phyloP scores from a whole-genome alignment of 2,329 filamentous ascomycete species.

The Cytospora piceicola region DNA sequence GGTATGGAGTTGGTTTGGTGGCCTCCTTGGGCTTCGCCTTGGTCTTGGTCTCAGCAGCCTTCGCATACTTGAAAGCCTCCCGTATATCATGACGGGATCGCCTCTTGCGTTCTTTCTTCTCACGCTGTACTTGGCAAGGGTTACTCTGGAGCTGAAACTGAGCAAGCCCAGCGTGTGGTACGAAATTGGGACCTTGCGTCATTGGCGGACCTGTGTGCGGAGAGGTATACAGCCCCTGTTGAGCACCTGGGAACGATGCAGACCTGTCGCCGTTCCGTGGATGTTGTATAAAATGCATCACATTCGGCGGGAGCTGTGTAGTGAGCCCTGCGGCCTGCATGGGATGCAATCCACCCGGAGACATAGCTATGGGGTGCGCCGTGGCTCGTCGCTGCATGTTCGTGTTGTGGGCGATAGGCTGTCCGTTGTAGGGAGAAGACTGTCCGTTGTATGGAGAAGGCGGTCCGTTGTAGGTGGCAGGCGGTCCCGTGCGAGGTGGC shows the following conservation, averaged over 20 bases:
- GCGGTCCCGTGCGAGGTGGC: conserved; percentile 8
- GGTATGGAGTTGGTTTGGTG: neutral
- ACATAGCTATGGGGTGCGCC: neutral
- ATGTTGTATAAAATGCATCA: conserved; percentile 20
- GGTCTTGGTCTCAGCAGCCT: neutral
- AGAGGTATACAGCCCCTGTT: neutral
- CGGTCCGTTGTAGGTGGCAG: conserved; percentile 3
- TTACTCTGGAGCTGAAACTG: conserved; percentile 11
- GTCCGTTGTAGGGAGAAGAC: neutral
- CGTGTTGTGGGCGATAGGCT: neutral
- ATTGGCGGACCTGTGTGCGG: neutral
- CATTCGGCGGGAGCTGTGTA: conserved; percentile 13
- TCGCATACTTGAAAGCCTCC: neutral
- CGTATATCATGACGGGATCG: neutral
- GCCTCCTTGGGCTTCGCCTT: neutral
- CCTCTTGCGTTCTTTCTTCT: conserved; percentile 8
- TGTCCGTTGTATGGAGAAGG: no score
- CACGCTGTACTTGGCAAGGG: conserved; percentile 1
- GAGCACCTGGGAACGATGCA: neutral
- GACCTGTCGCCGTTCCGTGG: conserved; percentile 14
- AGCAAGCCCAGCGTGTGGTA: conserved; percentile 2
- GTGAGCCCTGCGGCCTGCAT: conserved; percentile 17
- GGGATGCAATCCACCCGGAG: conserved; percentile 5
- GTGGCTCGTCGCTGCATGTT: conserved; percentile 9
- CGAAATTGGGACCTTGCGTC: neutral